Percentiles rank a stretch among this genome's conserved stretches.
phyloP scores from a whole-genome alignment of 495 filamentous ascomycete genomes.

The Penicillium paradoxum region DNA sequence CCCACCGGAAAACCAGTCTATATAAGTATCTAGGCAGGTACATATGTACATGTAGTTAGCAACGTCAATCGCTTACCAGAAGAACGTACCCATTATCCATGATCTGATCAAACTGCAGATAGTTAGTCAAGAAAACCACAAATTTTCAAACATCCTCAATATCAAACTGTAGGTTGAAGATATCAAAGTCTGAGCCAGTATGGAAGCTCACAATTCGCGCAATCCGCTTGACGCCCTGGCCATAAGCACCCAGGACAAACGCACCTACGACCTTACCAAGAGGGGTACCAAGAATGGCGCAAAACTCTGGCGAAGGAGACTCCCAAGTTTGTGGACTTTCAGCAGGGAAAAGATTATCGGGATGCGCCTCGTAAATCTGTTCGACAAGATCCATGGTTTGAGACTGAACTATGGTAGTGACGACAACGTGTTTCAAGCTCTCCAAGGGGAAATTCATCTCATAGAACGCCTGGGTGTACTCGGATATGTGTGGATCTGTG shows the following conservation, averaged over 20 bases:
- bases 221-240: conserved; percentile 3
- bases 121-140: neutral
- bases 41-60: too few relatives aligned
- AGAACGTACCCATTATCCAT: too few relatives aligned
- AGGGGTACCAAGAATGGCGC: conserved; percentile 2
- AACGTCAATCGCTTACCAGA: too few relatives aligned
- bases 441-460: neutral
- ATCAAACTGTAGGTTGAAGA: conserved; percentile 1
- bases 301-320: neutral
- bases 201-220: neutral
- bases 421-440: neutral
- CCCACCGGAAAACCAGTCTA: too few relatives aligned
- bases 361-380: too few relatives aligned
- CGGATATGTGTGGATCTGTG: neutral
- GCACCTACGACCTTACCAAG: conserved; percentile 4
- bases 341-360: neutral
- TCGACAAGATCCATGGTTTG: neutral
- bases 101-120: too few relatives aligned
- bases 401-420: neutral
- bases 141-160: neutral
- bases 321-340: neutral
- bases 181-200: neutral
- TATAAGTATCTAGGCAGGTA: too few relatives aligned
- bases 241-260: conserved; percentile 4
- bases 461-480: neutral